A percentile compares a stretch with the other conserved stretches of the same genome.
These are phyloP conservation scores for Quercus alba DNA, from an alignment of 306 rosid genomes.

Conservation along the genomic window DNA sequence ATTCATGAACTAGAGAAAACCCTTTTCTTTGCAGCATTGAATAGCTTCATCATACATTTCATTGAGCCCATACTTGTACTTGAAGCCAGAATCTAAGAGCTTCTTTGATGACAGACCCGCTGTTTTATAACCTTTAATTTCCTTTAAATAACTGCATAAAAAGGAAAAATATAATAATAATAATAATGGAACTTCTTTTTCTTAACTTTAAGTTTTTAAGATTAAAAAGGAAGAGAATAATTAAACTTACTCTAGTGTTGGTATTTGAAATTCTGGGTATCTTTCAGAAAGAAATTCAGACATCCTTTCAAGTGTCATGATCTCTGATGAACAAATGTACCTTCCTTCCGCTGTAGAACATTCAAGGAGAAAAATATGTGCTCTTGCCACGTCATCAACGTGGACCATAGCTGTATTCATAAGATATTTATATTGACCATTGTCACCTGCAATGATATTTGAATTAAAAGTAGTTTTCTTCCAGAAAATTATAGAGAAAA, in stretches of 20 bases:
- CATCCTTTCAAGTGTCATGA: conserved; percentile 27
- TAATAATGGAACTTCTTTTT: background rate
- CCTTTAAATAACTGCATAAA: conserved; percentile 30
- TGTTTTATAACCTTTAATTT: background rate
- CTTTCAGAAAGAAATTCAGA: conserved; percentile 29
- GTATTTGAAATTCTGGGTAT: conserved; percentile 46
- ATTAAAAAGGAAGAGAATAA: background rate
- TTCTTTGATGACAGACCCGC: conserved; percentile 42
- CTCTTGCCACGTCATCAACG: conserved; percentile 57
- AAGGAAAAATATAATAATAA: background rate
- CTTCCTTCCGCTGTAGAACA: conserved; percentile 51
- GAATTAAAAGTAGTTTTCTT: background rate
- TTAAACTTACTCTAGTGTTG: conserved; percentile 51
- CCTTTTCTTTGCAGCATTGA: conserved; percentile 40
- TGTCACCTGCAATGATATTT: conserved; percentile 34
- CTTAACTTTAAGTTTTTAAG: background rate
- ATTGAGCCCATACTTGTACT: conserved; percentile 40
- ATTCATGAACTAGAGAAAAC: conserved; percentile 26
- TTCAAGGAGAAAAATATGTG: conserved; percentile 58
- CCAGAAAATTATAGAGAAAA: too few species aligned
- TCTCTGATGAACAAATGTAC: conserved; percentile 50
- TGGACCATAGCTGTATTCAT: conserved; percentile 37
- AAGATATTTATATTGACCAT: conserved; percentile 20
- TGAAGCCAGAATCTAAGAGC: conserved; percentile 45
- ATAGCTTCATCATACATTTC: conserved; percentile 44